phyloP scores from a whole-genome alignment of 129 eudicot genomes.

The Centrapalus pauciflorus region DNA sequence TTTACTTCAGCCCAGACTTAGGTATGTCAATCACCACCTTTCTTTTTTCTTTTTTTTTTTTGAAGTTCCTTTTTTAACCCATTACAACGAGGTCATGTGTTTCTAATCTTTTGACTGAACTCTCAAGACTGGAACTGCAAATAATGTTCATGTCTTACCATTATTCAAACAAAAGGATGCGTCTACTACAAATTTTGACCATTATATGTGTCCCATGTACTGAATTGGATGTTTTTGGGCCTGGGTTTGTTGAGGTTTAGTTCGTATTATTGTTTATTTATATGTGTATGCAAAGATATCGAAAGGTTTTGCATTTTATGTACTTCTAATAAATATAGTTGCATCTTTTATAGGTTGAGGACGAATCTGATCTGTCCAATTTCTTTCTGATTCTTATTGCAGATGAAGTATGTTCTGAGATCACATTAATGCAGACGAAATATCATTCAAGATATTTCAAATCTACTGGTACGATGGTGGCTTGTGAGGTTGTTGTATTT shows the following conservation, averaged over 20 bases:
- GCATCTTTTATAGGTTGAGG: conserved; percentile 74
- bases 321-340: too few relatives aligned
- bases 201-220: conserved; percentile 54
- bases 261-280: background rate
- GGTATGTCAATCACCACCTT: too few relatives aligned
- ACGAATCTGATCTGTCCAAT: conserved; percentile 83
- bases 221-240: conserved; percentile 54
- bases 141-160: conserved; percentile 41
- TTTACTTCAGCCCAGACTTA: conserved; percentile 76
- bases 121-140: too few relatives aligned
- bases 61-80: too few relatives aligned
- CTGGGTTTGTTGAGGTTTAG: conserved; percentile 84
- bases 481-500: conserved; percentile 38
- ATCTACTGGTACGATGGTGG: conserved; percentile 18
- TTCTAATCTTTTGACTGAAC: conserved; percentile 3
- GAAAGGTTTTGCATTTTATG: background rate
- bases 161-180: conserved; percentile 19
- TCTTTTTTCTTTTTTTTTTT: too few relatives aligned
- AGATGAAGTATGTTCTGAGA: conserved; percentile 70
- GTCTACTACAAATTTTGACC: conserved; percentile 28
- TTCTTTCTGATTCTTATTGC: conserved; percentile 80
- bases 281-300: conserved; percentile 7
- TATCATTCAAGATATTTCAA: conserved; percentile 29
- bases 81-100: too few relatives aligned
- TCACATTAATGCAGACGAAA: conserved; percentile 51